Evolutionary conservation across 2,329 filamentous ascomycete species (phyloP), one percentile per base, ranked within the genome.

Genomic region (Alternaria novae-zelandiae): DNA sequence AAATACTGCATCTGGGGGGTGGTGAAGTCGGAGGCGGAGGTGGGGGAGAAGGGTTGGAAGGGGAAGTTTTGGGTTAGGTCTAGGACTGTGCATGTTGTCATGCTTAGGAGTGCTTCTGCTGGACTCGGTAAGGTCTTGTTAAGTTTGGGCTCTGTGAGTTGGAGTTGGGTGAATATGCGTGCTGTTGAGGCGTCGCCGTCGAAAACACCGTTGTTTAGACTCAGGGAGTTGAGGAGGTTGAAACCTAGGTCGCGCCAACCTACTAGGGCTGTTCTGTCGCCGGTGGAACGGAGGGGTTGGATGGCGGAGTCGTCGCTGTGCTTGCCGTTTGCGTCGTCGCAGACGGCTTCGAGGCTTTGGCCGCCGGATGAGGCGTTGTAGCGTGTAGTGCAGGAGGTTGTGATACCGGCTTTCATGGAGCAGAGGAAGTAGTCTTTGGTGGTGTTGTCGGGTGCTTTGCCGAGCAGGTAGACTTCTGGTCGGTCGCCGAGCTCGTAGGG

Each of bases 101-200:
- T 63, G 3, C 54, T 59, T 0, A 58, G 3, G 0, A 63, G n/a
- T 3, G 47, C 60, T 7, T 63, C 60, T 0, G 60, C 60, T 0
- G 60, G 60, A 12, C 55, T 59, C 1, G 60, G 60, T 9, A 63
- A 13, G 6, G 60, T 59, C 9, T 50, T 59, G 49, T 59, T 63
- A 3, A 63, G 46, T 1, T 30, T 32, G 6, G 55, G 60, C 6
- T 54, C 49, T 1, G 47, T 54, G 12, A 63, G 49, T 36, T 63
- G 60, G 6, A 63, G 44, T 36, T 63, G 60, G 0, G 60, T 63
- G 6, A 63, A 36, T 28, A 63, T 63, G 1, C 60, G 49, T 3
- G 60, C 60, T 41, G 60, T 63, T 20, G 54, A 59, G 1, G 60
- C 60, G 23, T 58, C 60, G n/a, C 60, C 60, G 12, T 63, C 60